A percentile compares a stretch with the other conserved stretches of the same genome.
phyloP scores from a whole-genome alignment of 1,139 yeast species.

The Pneumocystis canis region DNA sequence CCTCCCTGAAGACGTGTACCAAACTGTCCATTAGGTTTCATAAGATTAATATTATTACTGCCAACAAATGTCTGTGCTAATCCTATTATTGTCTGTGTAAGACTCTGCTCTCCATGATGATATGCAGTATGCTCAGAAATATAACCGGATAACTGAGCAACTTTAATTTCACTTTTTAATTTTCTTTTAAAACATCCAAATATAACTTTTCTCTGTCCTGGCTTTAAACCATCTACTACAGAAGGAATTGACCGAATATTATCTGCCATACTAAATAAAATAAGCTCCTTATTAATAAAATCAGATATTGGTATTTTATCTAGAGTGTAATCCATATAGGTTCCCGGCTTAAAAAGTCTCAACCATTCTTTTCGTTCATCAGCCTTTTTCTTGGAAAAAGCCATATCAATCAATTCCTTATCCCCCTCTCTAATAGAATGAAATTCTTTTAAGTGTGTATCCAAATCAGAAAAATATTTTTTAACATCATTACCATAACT shows the following conservation, averaged over 20 bases:
- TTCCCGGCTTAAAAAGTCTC: conserved; percentile 77
- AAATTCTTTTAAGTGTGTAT: conserved; percentile 72
- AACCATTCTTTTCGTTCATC: conserved; percentile 98
- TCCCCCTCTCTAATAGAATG: conserved; percentile 74
- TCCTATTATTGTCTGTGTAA: conserved; percentile 80
- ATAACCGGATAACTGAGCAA: conserved; percentile 81
- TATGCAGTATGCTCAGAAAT: conserved; percentile 83
- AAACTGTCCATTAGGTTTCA: conserved; percentile 88
- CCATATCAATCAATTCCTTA: conserved; percentile 69
- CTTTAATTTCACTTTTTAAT: conserved; percentile 64
- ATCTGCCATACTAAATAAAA: conserved; percentile 92
- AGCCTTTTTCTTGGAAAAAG: conserved; percentile 88
- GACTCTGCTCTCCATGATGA: conserved; percentile 87
- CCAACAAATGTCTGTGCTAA: conserved; percentile 94
- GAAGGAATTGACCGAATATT: conserved; percentile 91
- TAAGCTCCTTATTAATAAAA: conserved; percentile 87
- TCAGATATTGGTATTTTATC: conserved; percentile 76
- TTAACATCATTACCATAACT: conserved; percentile 69
- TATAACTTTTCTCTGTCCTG: conserved; percentile 89
- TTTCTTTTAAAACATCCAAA: conserved; percentile 81
- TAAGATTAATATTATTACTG: conserved; percentile 68
- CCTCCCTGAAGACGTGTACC: conserved; percentile 98
- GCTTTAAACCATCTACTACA: conserved; percentile 88
- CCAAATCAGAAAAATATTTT: conserved; percentile 77
- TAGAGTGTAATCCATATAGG: conserved; percentile 73